Evolutionary conservation across 1,284 basidiomycete species (phyloP), one percentile per base, ranked within the genome.

Genomic region (Moesziomyces parantarcticus): DNA sequence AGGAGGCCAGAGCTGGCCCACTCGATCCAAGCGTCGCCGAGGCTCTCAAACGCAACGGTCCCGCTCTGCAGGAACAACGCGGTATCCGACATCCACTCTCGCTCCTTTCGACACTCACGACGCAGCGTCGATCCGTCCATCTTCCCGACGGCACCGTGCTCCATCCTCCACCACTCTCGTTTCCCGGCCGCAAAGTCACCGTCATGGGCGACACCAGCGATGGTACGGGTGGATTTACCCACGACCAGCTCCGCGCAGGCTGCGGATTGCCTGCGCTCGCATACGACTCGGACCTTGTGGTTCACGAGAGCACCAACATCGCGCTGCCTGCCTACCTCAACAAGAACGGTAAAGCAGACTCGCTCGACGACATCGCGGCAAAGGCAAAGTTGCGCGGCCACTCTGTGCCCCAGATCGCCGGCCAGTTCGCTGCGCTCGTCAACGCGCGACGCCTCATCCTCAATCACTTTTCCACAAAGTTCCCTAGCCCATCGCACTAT

Each of bases 231-330:
- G 79, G 73, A 25, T 65, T 57, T 44, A 53, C 58, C 9, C 45
- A 58, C 14, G 25, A 42, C 2, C 62, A 62, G 40, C 62, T 63
- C 4, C 49, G 49, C 34, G 50, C 50, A 10, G 55, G 55, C 11
- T 55, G n/a, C 21, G 63, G 65, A 23, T 25, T 64, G 41, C 56
- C 53, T n/a, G 57, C 52, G 23, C 51, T 51, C 6, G 63, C 48
- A 2, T 55, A 58, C 20, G 81, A 71, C 13, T 70, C 77, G 8
- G 80, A 83, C 49, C 58, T 82, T 5, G 52, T 83, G 18, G 80
- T 83, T 1, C 81, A 83, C 50, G 81, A 83, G 51, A 80, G 76
- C 46, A 83, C 81, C 32, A 82, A 83, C 55, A 78, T 77, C 18
- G 77, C 77, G 1, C 63, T 83, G 39, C 68, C 75, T 3, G 47